Base-by-base conservation (phyloP, 164 flowering plant species). In the Aristolochia californica region DNA sequence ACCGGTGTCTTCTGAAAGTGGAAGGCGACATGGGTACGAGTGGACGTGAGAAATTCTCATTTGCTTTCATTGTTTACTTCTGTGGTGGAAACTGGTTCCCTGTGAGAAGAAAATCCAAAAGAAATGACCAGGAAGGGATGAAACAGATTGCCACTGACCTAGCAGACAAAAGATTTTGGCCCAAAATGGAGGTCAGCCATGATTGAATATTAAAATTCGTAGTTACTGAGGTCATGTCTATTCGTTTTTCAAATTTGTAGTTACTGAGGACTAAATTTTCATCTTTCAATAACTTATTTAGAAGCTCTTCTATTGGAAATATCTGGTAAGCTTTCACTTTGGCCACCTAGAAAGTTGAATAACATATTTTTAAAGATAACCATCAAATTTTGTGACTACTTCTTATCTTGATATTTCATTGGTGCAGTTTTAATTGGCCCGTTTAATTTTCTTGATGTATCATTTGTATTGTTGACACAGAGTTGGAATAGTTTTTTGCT, bases 271-370 rank as follows among this genome's bases (percentile, higher is more conserved):
- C n/a, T n/a, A n/a, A n/a, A n/a, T n/a, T n/a, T n/a, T n/a, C n/a
- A n/a, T 16, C 59, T 43, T 52, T 48, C 62, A 65, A 85, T 27
- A 88, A 88, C 70, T 62, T 88, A 69, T 88, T 70, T 59, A 71
- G 72, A 66, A 80, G 83, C 79, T 79, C 79, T 62, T 71, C 73
- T 5, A 13, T 43, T 14, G 57, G 44, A 47, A 72, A 70, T 44
- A 65, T 60, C 62, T 55, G 62, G 96, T 88, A 75, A 83, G 83
- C 49, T 72, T 21, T 43, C 45, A 43, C 45, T n/a, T 9, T 15
- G 15, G 12, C 9, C 45, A 43, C 45, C 9, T 15, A 43, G 12
- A 43, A 10, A 43, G 12, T n/a, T n/a, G n/a, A n/a, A n/a, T n/a
- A n/a, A n/a, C n/a, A n/a, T n/a, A n/a, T n/a, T n/a, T n/a, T n/a